Evolutionary conservation across 805 yeast species (phyloP).

Genomic region (Sugiyamaella qingdaonensis): DNA sequence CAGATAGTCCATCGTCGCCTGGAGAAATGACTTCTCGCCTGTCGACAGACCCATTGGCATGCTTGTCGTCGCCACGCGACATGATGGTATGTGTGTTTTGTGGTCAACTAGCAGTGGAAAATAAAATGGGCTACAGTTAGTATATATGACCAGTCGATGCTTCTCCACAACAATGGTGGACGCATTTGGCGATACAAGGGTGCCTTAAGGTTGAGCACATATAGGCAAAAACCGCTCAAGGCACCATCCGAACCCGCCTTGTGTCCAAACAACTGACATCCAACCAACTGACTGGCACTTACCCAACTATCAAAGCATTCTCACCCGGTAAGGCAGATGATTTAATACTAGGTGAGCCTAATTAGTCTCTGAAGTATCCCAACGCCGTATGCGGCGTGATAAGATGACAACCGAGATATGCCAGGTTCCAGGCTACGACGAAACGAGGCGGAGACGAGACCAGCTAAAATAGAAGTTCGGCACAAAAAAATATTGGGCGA

Average conservation of each 20-base stretch:
- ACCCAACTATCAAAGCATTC: background rate
- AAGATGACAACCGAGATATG: background rate
- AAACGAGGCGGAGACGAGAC: too few relatives aligned
- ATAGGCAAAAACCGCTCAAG: background rate
- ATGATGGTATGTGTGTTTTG: background rate
- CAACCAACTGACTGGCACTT: background rate
- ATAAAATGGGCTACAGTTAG: too few relatives aligned
- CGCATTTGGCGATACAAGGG: too few relatives aligned
- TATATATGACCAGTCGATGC: too few relatives aligned
- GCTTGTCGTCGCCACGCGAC: slow-evolving; percentile 1
- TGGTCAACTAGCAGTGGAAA: too few relatives aligned
- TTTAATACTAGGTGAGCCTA: background rate
- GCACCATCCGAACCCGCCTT: background rate
- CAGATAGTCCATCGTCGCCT: slow-evolving; percentile 20
- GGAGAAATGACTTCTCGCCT: slow-evolving; percentile 2
- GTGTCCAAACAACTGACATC: background rate
- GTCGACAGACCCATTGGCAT: background rate
- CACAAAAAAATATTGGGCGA: too few relatives aligned
- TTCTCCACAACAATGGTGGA: too few relatives aligned
- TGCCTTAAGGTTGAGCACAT: background rate
- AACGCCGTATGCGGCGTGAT: background rate
- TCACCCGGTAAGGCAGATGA: background rate
- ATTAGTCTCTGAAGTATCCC: background rate
- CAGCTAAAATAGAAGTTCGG: too few relatives aligned
- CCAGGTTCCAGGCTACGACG: too few relatives aligned